Evolutionary conservation across 192 early-diverging fungal genomes (phyloP), one percentile per base, ranked within the genome.

Genomic region (Dispira parvispora): DNA sequence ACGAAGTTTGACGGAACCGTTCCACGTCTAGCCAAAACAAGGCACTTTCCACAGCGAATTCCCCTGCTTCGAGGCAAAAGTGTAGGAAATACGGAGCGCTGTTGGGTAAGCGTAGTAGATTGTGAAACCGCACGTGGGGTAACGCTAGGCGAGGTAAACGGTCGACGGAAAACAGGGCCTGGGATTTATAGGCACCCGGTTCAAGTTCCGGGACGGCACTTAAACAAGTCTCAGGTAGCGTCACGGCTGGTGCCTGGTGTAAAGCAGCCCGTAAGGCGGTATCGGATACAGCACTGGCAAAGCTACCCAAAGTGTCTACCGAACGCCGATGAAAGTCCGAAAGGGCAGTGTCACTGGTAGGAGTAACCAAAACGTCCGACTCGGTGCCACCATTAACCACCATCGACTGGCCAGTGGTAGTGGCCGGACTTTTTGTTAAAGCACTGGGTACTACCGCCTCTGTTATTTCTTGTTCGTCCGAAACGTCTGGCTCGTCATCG

Each of bases 11-110:
- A 32, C 82, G 73, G 67, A 89, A 88, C 1, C 87, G 69, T 68
- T 94, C 91, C 11, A 90, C 85, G 56, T 91, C 89, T 52, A 94
- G 62, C 69, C 87, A 89, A 72, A 94, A 92, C 53, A 91, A 68
- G 18, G 89, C 64, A 42, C 86, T 81, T 68, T 94, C 89, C 47
- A 91, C 77, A 1, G 84, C 79, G 69, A 84, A 86, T 69, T 94
- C 88, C 46, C 72, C 71, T 2, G 72, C 72, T 64, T 73, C 47
- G 0, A 72, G 72, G 50, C 75, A 77, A 45, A 71, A 74, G 63
- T 69, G 69, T 53, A 77, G 52, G 43, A 77, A 77, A 16, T 61
- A 63, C 45, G 65, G 69, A 47, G 73, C 62, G 0, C 70, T 50
- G 26, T 20, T n/a, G 0, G 72, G 72, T 18, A 60, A 47, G 13